Evolutionary conservation across 441 rosid genomes (phyloP).

Genomic region (Erodium moschatum): DNA sequence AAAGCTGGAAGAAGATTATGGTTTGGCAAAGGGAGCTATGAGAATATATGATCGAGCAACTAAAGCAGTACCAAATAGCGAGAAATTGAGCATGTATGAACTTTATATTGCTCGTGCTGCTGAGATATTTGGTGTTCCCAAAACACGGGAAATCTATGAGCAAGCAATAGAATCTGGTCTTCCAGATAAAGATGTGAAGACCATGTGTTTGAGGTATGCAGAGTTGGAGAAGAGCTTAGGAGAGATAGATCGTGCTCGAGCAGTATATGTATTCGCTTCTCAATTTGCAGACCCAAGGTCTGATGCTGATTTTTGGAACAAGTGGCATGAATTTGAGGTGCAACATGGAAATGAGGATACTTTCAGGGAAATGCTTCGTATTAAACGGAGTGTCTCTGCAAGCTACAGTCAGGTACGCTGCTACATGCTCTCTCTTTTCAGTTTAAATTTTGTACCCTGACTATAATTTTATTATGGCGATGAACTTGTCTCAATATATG

Average conservation of each 20-base stretch:
- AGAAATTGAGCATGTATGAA: slow-evolving; percentile 76
- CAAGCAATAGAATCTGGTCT: slow-evolving; percentile 90
- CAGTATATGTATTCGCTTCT: slow-evolving; percentile 63
- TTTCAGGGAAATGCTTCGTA: slow-evolving; percentile 83
- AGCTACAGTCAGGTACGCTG: slow-evolving; percentile 72
- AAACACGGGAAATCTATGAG: slow-evolving; percentile 84
- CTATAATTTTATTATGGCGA: too few species aligned
- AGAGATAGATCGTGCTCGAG: slow-evolving; percentile 84
- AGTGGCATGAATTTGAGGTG: slow-evolving; percentile 90
- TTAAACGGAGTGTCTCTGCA: slow-evolving; percentile 78
- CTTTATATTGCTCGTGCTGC: slow-evolving; percentile 85
- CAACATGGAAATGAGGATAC: slow-evolving; percentile 96
- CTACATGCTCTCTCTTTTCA: background rate
- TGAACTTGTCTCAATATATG: too few species aligned
- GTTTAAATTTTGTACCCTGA: background rate
- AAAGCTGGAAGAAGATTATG: slow-evolving; percentile 86
- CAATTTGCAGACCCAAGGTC: slow-evolving; percentile 88
- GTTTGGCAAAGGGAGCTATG: slow-evolving; percentile 94
- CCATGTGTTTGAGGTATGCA: slow-evolving; percentile 79
- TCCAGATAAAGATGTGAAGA: slow-evolving; percentile 85
- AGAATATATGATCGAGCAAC: slow-evolving; percentile 85
- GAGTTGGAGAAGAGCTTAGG: slow-evolving; percentile 86
- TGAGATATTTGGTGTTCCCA: slow-evolving; percentile 84
- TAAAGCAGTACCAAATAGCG: slow-evolving; percentile 67
- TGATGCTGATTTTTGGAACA: slow-evolving; percentile 77